phyloP scores from a whole-genome alignment of 495 filamentous ascomycete species.

The Annulohypoxylon maeteangense region DNA sequence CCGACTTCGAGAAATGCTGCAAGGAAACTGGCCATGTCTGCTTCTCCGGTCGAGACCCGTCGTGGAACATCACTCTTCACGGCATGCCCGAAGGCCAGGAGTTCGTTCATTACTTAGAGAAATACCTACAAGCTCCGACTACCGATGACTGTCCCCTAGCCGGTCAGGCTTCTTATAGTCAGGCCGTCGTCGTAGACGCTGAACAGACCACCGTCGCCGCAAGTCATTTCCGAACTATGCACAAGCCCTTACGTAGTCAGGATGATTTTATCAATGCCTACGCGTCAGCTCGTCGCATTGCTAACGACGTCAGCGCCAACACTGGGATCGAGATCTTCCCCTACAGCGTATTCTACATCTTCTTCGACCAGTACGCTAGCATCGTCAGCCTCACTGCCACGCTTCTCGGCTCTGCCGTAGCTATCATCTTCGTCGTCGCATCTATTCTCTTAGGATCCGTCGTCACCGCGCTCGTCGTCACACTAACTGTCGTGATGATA shows the following conservation, averaged over 20 bases:
- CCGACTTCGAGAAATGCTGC: constrained; percentile 83
- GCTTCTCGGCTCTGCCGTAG: constrained; percentile 83
- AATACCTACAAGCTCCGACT: constrained; percentile 84
- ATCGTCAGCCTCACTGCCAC: constrained; percentile 82
- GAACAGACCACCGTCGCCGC: constrained; percentile 73
- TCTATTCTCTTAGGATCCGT: constrained; percentile 84
- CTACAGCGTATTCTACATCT: constrained; percentile 96
- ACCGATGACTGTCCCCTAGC: constrained; percentile 85
- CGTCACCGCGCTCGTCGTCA: constrained; percentile 82
- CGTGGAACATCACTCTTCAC: constrained; percentile 86
- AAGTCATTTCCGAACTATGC: constrained; percentile 90
- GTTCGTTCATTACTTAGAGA: constrained; percentile 83
- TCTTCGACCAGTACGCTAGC: constrained; percentile 94
- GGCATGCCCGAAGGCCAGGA: constrained; percentile 95
- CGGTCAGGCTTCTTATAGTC: constrained; percentile 86
- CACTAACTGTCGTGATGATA: constrained; percentile 88
- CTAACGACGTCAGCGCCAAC: constrained; percentile 71
- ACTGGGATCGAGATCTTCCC: constrained; percentile 87
- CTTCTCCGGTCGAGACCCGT: constrained; percentile 76
- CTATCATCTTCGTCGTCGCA: constrained; percentile 81
- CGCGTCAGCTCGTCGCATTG: constrained; percentile 88
- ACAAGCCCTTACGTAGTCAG: constrained; percentile 85
- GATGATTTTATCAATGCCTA: constrained; percentile 94
- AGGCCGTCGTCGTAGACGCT: constrained; percentile 82
- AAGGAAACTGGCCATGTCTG: constrained; percentile 71